Evolutionary conservation across 2,329 filamentous ascomycete species (phyloP), one percentile per base, ranked within the genome.

Genomic region (Myrmaecium sp.): DNA sequence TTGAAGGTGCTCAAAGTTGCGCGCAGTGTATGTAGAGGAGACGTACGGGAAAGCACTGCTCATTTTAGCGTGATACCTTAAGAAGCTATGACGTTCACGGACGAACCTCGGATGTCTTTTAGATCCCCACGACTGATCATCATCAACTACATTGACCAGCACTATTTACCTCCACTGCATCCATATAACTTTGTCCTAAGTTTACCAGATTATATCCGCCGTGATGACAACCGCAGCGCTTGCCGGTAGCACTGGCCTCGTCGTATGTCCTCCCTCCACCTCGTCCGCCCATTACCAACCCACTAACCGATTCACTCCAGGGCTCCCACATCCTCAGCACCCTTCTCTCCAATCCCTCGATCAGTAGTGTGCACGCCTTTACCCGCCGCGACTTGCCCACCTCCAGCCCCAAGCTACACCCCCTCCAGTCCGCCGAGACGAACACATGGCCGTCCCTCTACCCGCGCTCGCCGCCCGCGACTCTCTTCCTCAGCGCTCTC

Each of bases 401-500:
- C 28, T 44, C 56, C 14, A 60, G 60, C 12, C 39, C 62, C n/a
- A 77, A 75, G 38, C 66, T 86, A 34, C 60, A 66, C 27, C 62
- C 73, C n/a, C 56, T 78, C 37, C 52, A 76, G 41, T 71, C 78
- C 14, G 37, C 64, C 38, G 78, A 91, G 48, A 71, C 30, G 6
- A 20, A 7, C 18, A 7, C 18, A 20, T 94, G 83, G 84, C 54
- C 69, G 2, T 38, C 59, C 6, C 55, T 50, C 21, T 58, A 64
- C 38, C 63, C 89, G 25, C 44, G 60, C 5, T 44, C 55, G 0
- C 66, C 73, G 1, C 34, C 59, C 0, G 72, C 78, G 0, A 47
- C 58, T 1, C 58, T 77, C 36, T 74, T 89, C 55, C 71, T 86
- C 55, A 83, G 78, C 2, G 69, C 69, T 2, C 64, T 94, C 1